Evolutionary conservation across 768 basidiomycete genomes (phyloP).

Genomic region (Porphyrellus cyaneotinctus): DNA sequence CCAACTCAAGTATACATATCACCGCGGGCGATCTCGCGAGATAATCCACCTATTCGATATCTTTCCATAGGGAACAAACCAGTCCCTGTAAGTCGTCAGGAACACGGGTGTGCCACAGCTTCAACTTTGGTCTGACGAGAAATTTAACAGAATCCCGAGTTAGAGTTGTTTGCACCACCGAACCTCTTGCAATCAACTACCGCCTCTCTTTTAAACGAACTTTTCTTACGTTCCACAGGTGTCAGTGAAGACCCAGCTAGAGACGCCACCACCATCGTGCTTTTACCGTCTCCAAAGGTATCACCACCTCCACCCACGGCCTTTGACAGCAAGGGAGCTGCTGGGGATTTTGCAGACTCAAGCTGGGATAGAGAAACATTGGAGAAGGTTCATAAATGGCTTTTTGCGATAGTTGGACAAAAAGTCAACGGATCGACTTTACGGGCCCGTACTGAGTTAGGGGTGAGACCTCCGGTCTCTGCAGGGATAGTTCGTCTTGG

Average conservation of each 20-base stretch:
- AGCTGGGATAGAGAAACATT: slow-evolving; percentile 37
- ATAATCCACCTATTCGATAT: slow-evolving; percentile 52
- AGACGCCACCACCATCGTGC: slow-evolving; percentile 28
- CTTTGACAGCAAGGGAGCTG: slow-evolving; percentile 31
- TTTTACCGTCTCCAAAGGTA: slow-evolving; percentile 47
- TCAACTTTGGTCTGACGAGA: background rate
- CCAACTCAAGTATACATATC: slow-evolving; percentile 46
- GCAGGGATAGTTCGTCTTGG: slow-evolving; percentile 13
- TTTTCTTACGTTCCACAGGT: slow-evolving; percentile 15
- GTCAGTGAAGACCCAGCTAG: background rate
- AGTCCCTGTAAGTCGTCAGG: slow-evolving; percentile 6
- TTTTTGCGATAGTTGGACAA: slow-evolving; percentile 35
- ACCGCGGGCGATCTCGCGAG: slow-evolving; percentile 28
- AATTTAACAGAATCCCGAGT: slow-evolving; percentile 29
- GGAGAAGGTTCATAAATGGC: slow-evolving; percentile 33
- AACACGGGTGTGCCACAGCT: background rate
- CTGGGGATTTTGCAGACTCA: slow-evolving; percentile 24
- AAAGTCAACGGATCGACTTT: slow-evolving; percentile 6
- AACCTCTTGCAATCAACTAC: slow-evolving; percentile 55
- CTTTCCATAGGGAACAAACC: slow-evolving; percentile 32
- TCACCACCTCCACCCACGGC: slow-evolving; percentile 39
- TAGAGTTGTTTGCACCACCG: slow-evolving; percentile 46
- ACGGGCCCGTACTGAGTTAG: slow-evolving; percentile 10
- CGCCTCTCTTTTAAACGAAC: slow-evolving; percentile 44
- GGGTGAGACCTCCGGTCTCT: slow-evolving; percentile 1